A percentile compares a stretch with the other conserved stretches of the same genome.
phyloP scores from a whole-genome alignment of 495 filamentous ascomycete species.

The Penicillium tannophilum region DNA sequence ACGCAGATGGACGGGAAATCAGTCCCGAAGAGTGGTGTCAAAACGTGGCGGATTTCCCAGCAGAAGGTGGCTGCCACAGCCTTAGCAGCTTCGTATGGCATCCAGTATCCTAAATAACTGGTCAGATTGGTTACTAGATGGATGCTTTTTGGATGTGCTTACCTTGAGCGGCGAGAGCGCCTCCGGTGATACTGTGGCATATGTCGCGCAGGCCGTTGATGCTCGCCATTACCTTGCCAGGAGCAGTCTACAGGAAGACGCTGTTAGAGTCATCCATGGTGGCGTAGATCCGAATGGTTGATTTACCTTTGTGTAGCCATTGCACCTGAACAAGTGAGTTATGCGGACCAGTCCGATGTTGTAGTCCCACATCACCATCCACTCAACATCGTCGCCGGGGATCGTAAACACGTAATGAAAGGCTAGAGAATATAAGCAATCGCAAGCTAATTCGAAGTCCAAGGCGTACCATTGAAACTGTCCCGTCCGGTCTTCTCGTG shows the following conservation, averaged over 20 bases:
- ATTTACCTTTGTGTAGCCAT: constrained; percentile 78
- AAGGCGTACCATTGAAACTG: constrained; percentile 75
- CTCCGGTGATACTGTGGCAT: constrained; percentile 92
- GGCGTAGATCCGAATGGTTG: neutral
- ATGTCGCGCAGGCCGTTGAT: constrained; percentile 85
- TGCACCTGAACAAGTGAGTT: constrained; percentile 92
- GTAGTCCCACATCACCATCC: constrained; percentile 95
- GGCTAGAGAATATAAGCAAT: constrained; percentile 52
- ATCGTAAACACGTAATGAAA: constrained; percentile 88
- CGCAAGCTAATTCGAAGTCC: neutral
- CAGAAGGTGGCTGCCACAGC: constrained; percentile 88
- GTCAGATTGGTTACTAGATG: constrained; percentile 3
- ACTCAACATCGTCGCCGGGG: constrained; percentile 64
- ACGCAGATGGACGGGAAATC: constrained; percentile 75
- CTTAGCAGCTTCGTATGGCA: constrained; percentile 83
- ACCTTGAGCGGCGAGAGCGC: constrained; percentile 89
- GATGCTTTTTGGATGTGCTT: neutral
- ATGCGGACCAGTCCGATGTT: constrained; percentile 93
- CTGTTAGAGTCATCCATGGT: neutral
- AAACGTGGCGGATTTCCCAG: constrained; percentile 74
- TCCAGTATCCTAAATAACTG: constrained; percentile 81
- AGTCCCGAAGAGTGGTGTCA: constrained; percentile 86
- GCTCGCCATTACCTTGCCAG: constrained; percentile 73
- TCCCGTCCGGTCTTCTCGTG: constrained; percentile 81
- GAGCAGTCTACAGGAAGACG: constrained; percentile 65